These are phyloP conservation scores for Porodaedalea pini DNA, from an alignment of 1,284 basidiomycete species.

Conservation along the genomic window DNA sequence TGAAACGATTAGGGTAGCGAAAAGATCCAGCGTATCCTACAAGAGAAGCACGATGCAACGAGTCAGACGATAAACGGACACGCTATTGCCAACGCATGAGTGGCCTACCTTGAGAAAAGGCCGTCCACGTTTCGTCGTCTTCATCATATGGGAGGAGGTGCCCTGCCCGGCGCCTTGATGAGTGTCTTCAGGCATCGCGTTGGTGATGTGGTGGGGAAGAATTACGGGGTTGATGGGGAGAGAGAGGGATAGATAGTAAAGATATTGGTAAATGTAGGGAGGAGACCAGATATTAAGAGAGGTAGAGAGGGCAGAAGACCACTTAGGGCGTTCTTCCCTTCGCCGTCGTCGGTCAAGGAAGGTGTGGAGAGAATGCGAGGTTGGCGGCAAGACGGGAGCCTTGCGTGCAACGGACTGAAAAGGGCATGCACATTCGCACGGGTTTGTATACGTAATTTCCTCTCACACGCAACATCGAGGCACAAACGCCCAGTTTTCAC, in stretches of 20 bases:
- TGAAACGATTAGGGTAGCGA: slow-evolving; percentile 94
- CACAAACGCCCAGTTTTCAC: no score
- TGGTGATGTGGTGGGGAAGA: slow-evolving; percentile 8
- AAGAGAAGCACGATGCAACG: slow-evolving; percentile 11
- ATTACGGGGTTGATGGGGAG: slow-evolving; percentile 24
- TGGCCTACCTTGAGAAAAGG: slow-evolving; percentile 83
- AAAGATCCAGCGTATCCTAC: slow-evolving; percentile 97
- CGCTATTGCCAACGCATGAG: neutral
- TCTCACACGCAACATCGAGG: neutral
- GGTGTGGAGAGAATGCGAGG: slow-evolving; percentile 25
- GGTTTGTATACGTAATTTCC: neutral
- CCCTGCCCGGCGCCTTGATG: slow-evolving; percentile 38
- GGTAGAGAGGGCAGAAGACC: slow-evolving; percentile 24
- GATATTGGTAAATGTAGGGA: slow-evolving; percentile 30
- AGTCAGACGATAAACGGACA: slow-evolving; percentile 21
- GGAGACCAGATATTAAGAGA: slow-evolving; percentile 25
- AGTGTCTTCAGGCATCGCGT: slow-evolving; percentile 34
- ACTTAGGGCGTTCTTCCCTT: neutral
- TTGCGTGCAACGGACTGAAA: neutral
- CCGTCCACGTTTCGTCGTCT: slow-evolving; percentile 90
- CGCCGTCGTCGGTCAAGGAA: slow-evolving; percentile 16
- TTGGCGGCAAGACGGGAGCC: slow-evolving; percentile 7
- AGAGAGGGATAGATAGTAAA: slow-evolving; percentile 26
- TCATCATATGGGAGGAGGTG: slow-evolving; percentile 90
- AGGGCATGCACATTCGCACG: neutral